Percentiles rank a stretch among this genome's conserved stretches.
Evolutionary conservation across 2,329 filamentous ascomycete species (phyloP).

Genomic region (Aspergillus unguis): DNA sequence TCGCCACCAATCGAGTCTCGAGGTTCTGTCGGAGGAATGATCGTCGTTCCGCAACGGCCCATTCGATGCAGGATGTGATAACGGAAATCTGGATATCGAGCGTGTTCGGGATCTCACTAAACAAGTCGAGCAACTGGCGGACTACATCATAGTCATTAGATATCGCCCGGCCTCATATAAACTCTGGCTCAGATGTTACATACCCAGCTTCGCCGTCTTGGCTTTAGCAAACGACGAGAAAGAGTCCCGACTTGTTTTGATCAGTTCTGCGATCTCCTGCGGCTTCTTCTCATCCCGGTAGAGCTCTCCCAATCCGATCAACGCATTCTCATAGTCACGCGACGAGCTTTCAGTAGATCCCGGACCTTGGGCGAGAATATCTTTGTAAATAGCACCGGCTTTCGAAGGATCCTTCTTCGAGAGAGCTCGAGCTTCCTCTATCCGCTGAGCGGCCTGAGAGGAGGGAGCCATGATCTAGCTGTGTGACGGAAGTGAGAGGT

Average conservation of each 20-base stretch:
- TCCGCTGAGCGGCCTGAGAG: slow-evolving; percentile 58
- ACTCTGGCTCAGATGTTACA: slow-evolving; percentile 27
- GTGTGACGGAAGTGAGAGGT: slow-evolving; percentile 10
- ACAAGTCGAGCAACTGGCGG: slow-evolving; percentile 92
- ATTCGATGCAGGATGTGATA: slow-evolving; percentile 99
- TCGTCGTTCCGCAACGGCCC: slow-evolving; percentile 90
- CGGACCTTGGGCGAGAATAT: slow-evolving; percentile 80
- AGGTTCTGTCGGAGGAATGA: slow-evolving; percentile 97
- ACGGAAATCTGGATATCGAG: slow-evolving; percentile 91
- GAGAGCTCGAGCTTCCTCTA: slow-evolving; percentile 85
- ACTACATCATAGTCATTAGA: slow-evolving; percentile 53
- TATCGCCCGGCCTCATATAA: background rate
- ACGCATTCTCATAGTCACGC: slow-evolving; percentile 84
- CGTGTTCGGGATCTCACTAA: slow-evolving; percentile 88
- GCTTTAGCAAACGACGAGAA: slow-evolving; percentile 97
- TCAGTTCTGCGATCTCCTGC: slow-evolving; percentile 81
- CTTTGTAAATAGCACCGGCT: slow-evolving; percentile 84
- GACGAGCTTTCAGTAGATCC: slow-evolving; percentile 81
- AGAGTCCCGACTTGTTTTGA: slow-evolving; percentile 84
- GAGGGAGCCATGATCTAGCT: slow-evolving; percentile 45
- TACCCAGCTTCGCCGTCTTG: slow-evolving; percentile 97
- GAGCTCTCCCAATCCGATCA: slow-evolving; percentile 85
- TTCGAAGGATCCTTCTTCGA: slow-evolving; percentile 75
- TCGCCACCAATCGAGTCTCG: slow-evolving; percentile 86
- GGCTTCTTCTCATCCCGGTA: slow-evolving; percentile 79